phyloP scores from a whole-genome alignment of 2,329 filamentous ascomycete species.

The Endoconidiophora laricicola region DNA sequence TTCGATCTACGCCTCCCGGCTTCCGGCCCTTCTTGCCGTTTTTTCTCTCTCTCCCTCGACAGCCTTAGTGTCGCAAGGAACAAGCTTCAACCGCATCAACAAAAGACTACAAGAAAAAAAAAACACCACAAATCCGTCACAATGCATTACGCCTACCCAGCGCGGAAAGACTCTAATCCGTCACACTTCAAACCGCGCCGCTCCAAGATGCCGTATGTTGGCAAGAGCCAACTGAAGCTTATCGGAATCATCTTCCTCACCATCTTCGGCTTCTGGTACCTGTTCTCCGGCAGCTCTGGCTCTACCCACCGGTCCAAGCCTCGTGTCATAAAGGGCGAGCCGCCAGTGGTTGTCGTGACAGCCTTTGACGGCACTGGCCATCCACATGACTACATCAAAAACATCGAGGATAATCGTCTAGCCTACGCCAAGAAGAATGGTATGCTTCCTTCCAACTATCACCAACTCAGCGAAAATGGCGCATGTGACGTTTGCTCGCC shows the following conservation, averaged over 20 bases:
- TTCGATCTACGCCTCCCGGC: background rate
- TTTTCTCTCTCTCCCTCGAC: background rate
- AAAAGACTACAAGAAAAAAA: background rate
- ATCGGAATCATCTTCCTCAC: slow-evolving; percentile 37
- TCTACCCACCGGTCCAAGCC: slow-evolving; percentile 9
- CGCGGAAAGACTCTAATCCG: slow-evolving; percentile 66
- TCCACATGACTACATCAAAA: slow-evolving; percentile 48
- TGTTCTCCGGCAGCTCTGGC: slow-evolving; percentile 28
- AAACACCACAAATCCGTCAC: slow-evolving; percentile 16
- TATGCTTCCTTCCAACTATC: slow-evolving; percentile 27
- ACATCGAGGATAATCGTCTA: slow-evolving; percentile 65
- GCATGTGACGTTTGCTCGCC: background rate
- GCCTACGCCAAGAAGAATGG: slow-evolving; percentile 77
- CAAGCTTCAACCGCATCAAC: background rate
- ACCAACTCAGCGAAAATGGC: background rate
- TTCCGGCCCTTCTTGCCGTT: background rate
- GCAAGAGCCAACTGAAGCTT: slow-evolving; percentile 46
- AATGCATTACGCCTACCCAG: slow-evolving; percentile 85
- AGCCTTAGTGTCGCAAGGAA: too few species aligned
- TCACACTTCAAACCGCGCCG: slow-evolving; percentile 51
- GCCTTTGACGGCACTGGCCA: slow-evolving; percentile 41
- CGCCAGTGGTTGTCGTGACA: slow-evolving; percentile 65
- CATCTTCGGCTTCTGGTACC: slow-evolving; percentile 41
- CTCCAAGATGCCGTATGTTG: slow-evolving; percentile 34
- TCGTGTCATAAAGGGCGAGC: slow-evolving; percentile 26